These are phyloP conservation scores for Closterium sp. DNA, from an alignment of 139 green algal genomes.

Conservation along the genomic window DNA sequence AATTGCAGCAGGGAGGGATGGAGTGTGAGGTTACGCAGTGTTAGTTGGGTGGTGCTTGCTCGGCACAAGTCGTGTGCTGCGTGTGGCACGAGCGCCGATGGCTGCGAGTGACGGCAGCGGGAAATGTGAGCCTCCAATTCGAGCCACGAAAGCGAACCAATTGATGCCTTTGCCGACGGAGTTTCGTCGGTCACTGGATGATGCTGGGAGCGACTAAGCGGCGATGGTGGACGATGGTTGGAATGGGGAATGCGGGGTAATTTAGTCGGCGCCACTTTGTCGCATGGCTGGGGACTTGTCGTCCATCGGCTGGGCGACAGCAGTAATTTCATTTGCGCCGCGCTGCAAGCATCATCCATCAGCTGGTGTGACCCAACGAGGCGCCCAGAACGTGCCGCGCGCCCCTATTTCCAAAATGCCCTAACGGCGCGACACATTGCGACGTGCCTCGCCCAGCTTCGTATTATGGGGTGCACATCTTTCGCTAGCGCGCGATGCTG, in stretches of 20 bases:
- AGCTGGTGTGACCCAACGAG: neutral
- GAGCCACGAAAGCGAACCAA: neutral
- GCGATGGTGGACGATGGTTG: neutral
- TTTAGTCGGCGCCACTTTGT: neutral
- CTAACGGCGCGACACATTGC: neutral
- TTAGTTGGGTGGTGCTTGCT: neutral
- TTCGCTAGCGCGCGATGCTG: neutral
- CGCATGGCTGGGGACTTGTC: neutral
- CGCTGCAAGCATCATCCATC: neutral
- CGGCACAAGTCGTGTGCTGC: neutral
- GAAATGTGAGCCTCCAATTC: neutral
- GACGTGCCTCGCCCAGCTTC: neutral
- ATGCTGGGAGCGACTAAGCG: neutral
- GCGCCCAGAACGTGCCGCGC: neutral
- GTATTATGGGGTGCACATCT: neutral
- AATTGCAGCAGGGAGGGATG: neutral
- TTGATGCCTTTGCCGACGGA: neutral
- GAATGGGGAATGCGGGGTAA: neutral
- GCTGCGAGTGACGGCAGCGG: neutral
- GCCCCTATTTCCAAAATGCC: neutral
- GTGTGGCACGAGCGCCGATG: too few relatives aligned
- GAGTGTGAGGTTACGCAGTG: neutral
- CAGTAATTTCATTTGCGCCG: neutral
- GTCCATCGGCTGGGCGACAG: neutral
- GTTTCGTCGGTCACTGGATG: neutral